These are phyloP conservation scores for Vanilla planifolia DNA, from an alignment of 106 monocot species.

Conservation along the genomic window DNA sequence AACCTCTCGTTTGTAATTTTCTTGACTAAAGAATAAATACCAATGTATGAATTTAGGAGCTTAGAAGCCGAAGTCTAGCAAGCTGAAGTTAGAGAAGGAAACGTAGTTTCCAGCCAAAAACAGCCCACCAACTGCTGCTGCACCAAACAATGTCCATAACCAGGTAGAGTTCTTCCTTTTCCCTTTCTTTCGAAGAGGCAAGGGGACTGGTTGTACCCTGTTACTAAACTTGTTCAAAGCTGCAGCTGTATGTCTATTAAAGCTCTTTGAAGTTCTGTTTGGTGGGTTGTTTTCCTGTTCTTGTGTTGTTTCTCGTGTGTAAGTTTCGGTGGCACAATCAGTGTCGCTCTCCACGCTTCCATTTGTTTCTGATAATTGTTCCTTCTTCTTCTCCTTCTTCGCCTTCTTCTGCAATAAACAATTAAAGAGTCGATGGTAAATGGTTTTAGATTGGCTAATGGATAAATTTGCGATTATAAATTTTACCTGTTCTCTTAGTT, in stretches of 20 bases:
- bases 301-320: not conserved
- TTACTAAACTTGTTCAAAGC: constrained; percentile 24
- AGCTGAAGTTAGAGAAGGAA: constrained; percentile 16
- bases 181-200: constrained; percentile 56
- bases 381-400: constrained; percentile 64
- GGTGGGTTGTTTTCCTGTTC: constrained; percentile 12
- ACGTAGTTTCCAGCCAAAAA: constrained; percentile 59
- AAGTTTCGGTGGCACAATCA: constrained; percentile 11
- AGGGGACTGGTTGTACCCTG: constrained; percentile 41
- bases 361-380: not conserved
- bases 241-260: constrained; percentile 5
- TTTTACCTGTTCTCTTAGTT: constrained; percentile 64
- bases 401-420: constrained; percentile 54
- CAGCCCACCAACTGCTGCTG: constrained; percentile 21
- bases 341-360: constrained; percentile 5
- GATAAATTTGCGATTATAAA: not conserved
- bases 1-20: not conserved
- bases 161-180: constrained; percentile 61
- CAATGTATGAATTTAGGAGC: not conserved
- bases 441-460: not conserved
- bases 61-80: constrained; percentile 24
- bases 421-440: no score
- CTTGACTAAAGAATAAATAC: not conserved
- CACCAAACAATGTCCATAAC: constrained; percentile 35
- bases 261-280: constrained; percentile 17